A percentile compares a stretch with the other conserved stretches of the same genome.
Evolutionary conservation across 495 filamentous ascomycete species (phyloP).

Genomic region (Lasiosphaeria hispida): DNA sequence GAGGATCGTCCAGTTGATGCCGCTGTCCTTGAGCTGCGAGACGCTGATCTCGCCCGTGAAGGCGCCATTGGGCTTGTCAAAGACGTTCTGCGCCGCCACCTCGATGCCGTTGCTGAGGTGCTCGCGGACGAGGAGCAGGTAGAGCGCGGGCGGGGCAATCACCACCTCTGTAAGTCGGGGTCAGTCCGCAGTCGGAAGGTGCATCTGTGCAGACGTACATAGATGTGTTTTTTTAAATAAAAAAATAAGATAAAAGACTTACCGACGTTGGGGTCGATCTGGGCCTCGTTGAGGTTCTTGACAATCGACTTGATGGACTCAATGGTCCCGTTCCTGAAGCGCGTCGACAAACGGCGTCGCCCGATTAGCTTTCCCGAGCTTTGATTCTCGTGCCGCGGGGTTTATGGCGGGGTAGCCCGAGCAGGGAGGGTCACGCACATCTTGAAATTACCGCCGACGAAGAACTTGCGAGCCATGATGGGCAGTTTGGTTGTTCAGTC

Average conservation of each 20-base stretch:
- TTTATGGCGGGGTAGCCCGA: conserved; percentile 31
- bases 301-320: conserved; percentile 84
- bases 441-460: conserved; percentile 99
- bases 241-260: conserved; percentile 24
- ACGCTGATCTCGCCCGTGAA: conserved; percentile 96
- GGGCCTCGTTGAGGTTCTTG: conserved; percentile 76
- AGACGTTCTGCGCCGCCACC: conserved; percentile 93
- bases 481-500: conserved; percentile 18
- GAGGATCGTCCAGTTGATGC: conserved; percentile 83
- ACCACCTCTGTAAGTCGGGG: conserved; percentile 68
- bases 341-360: conserved; percentile 1
- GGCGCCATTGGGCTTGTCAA: conserved; percentile 92
- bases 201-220: background rate
- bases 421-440: conserved; percentile 57
- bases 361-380: conserved; percentile 20
- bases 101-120: conserved; percentile 62
- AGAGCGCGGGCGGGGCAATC: conserved; percentile 85
- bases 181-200: background rate
- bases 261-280: conserved; percentile 68
- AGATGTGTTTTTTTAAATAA: too few relatives aligned
- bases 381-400: conserved; percentile 23
- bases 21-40: conserved; percentile 80
- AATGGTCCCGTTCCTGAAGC: conserved; percentile 81
- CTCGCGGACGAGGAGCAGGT: conserved; percentile 81
- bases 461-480: conserved; percentile 93